A percentile compares a stretch with the other conserved stretches of the same genome.
Conservation (phyloP, 1,284 basidiomycete species). For the Flammula alnicola region DNA sequence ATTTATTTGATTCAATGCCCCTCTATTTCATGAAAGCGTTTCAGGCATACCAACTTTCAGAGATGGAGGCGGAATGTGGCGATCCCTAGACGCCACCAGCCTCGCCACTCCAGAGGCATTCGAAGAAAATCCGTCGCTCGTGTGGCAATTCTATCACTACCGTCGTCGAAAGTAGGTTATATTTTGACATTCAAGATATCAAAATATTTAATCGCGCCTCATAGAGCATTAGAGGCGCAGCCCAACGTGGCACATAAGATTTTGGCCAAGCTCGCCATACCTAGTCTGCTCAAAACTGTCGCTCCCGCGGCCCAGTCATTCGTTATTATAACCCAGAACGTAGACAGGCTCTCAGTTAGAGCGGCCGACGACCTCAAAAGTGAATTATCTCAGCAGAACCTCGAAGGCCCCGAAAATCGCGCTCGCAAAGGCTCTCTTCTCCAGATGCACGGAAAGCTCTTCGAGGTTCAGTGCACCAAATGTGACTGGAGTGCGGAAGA, state of each 20-base stretch:
- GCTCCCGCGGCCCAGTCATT: not conserved
- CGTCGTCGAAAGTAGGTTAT: slow-evolving; percentile 49
- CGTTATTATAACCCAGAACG: slow-evolving; percentile 21
- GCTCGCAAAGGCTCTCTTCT: slow-evolving; percentile 11
- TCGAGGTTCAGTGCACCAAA: slow-evolving; percentile 20
- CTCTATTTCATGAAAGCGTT: not conserved
- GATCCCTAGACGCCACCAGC: slow-evolving; percentile 51
- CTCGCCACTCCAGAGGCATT: slow-evolving; percentile 63
- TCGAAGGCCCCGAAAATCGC: slow-evolving; percentile 9
- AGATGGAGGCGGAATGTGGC: slow-evolving; percentile 58
- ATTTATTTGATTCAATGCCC: not conserved
- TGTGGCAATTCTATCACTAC: slow-evolving; percentile 71
- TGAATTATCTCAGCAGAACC: slow-evolving; percentile 6
- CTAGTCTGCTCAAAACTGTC: slow-evolving; percentile 17
- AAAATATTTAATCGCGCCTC: slow-evolving; percentile 26
- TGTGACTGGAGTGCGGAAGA: slow-evolving; percentile 17
- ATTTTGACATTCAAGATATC: not conserved
- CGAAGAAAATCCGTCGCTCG: slow-evolving; percentile 48
- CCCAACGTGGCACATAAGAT: slow-evolving; percentile 31
- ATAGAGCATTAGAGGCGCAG: slow-evolving; percentile 30
- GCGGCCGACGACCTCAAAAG: not conserved
- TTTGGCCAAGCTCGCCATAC: slow-evolving; percentile 27
- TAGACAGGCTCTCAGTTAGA: slow-evolving; percentile 27
- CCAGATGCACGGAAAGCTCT: slow-evolving; percentile 25
- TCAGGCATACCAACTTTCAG: slow-evolving; percentile 58